Percentiles rank a stretch among this genome's conserved stretches.
These are phyloP conservation scores for Salix dunnii DNA, from an alignment of 345 rosid genomes.

Conservation along the genomic window DNA sequence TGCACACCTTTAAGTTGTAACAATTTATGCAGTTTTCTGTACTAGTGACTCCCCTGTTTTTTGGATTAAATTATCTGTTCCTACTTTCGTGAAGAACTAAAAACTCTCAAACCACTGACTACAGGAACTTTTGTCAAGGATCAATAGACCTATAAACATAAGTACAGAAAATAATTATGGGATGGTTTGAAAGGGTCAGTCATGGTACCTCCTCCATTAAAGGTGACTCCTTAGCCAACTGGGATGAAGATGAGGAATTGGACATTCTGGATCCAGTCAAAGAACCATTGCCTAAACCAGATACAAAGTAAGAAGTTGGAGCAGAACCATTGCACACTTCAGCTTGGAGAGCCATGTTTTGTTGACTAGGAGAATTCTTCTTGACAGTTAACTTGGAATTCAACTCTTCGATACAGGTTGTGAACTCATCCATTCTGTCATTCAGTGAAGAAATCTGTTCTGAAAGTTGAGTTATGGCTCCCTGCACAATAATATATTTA, in stretches of 20 bases:
- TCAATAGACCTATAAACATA: not conserved
- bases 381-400: constrained; percentile 56
- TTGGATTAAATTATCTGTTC: not conserved
- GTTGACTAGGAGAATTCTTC: constrained; percentile 58
- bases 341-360: constrained; percentile 53
- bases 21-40: not conserved
- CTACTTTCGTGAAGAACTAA: not conserved
- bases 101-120: not conserved
- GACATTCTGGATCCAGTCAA: constrained; percentile 65
- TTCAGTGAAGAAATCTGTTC: constrained; percentile 82
- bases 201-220: constrained; percentile 73
- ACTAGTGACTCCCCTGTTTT: not conserved
- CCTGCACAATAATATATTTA: constrained; percentile 31
- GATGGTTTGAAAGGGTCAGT: not conserved
- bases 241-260: constrained; percentile 71
- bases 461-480: constrained; percentile 71
- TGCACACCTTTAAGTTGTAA: not conserved
- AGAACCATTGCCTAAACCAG: constrained; percentile 75
- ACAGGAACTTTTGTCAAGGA: not conserved
- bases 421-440: constrained; percentile 95
- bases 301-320: constrained; percentile 77
- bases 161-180: not conserved
- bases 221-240: constrained; percentile 70
- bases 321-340: constrained; percentile 77
- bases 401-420: constrained; percentile 65